Percentiles rank a stretch among this genome's conserved stretches.
phyloP scores from a whole-genome alignment of 768 basidiomycete species.

The Auricularia sp. region DNA sequence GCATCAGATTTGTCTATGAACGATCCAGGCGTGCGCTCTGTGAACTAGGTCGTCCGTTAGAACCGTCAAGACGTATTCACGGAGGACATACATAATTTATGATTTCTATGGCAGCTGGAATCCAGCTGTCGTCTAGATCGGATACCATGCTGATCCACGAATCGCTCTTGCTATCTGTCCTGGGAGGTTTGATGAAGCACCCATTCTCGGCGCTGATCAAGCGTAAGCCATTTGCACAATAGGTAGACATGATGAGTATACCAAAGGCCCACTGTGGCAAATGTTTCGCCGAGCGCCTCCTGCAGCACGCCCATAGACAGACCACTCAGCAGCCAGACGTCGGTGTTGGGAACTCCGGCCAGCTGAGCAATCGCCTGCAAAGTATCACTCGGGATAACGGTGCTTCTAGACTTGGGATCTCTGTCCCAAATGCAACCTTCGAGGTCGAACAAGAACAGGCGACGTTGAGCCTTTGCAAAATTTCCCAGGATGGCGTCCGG shows the following conservation, averaged over 20 bases:
- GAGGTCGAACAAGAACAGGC: constrained; percentile 65
- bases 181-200: constrained; percentile 62
- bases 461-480: constrained; percentile 53
- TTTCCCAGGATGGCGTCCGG: constrained; percentile 47
- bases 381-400: constrained; percentile 18
- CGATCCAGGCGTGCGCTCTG: constrained; percentile 78
- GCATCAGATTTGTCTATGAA: constrained; percentile 78
- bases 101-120: constrained; percentile 69
- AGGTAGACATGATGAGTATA: too few species aligned
- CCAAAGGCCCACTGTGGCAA: too few species aligned
- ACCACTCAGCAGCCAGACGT: constrained; percentile 77
- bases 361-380: constrained; percentile 46
- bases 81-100: constrained; percentile 86
- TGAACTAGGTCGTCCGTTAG: too few species aligned
- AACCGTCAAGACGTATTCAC: too few species aligned
- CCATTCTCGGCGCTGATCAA: constrained; percentile 84
- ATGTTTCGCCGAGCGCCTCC: constrained; percentile 52
- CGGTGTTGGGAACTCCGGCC: constrained; percentile 53
- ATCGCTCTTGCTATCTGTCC: constrained; percentile 15
- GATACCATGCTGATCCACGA: constrained; percentile 76
- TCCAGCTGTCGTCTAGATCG: constrained; percentile 74
- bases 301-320: constrained; percentile 52
- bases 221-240: too few species aligned
- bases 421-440: constrained; percentile 68
- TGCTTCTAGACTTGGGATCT: constrained; percentile 7